Conservation (phyloP, 2,329 filamentous ascomycete genomes). For the Fusarium equiseti region DNA sequence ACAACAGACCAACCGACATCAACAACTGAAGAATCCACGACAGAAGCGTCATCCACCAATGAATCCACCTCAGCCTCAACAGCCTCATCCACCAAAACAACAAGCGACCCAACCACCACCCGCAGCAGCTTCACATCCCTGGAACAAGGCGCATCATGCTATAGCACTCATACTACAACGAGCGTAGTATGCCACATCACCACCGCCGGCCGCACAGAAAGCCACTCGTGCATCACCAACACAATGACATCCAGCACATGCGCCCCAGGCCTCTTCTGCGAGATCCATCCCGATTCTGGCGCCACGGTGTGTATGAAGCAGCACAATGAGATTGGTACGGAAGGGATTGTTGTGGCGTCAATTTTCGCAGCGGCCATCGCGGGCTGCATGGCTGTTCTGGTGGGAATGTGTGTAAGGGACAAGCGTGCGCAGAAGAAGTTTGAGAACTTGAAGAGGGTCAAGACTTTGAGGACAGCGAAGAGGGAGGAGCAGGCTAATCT, state of each 20-base stretch:
- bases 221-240: constrained; percentile 12
- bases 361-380: constrained; percentile 13
- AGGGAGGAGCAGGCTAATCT: constrained; percentile 3
- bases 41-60: constrained; percentile 2
- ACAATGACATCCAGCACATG: constrained; percentile 26
- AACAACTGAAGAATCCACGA: constrained; percentile 4
- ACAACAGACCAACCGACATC: background rate
- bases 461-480: constrained; percentile 9
- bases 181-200: constrained; percentile 22
- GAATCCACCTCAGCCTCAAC: background rate
- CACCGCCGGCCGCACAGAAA: constrained; percentile 19
- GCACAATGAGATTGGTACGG: constrained; percentile 12
- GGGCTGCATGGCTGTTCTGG: constrained; percentile 6
- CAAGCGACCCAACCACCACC: background rate
- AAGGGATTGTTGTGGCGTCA: constrained; percentile 13
- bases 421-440: constrained; percentile 11
- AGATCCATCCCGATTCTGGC: constrained; percentile 17
- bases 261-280: constrained; percentile 13
- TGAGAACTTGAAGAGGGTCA: constrained; percentile 6
- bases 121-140: background rate
- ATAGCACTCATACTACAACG: constrained; percentile 24
- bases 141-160: constrained; percentile 15
- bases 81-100: constrained; percentile 3
- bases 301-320: constrained; percentile 13
- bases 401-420: constrained; percentile 9